Conservation (phyloP, 2,329 filamentous ascomycete genomes). For the Magnaporthiopsis rhizophila region DNA sequence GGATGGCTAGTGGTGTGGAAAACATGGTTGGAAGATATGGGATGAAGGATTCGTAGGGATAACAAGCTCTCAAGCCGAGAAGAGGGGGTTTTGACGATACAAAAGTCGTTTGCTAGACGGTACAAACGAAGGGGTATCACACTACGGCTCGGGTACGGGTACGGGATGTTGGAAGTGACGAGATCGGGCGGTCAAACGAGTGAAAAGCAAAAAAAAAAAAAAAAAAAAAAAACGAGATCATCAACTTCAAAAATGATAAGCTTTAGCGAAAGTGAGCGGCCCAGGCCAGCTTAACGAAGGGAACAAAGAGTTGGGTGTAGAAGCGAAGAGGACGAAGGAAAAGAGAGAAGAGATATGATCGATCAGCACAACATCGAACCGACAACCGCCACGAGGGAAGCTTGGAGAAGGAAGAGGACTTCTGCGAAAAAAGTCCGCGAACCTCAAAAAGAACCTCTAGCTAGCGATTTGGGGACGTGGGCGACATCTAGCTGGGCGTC, state of each 20-base stretch:
- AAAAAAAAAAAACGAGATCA: background rate
- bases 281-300: background rate
- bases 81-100: background rate
- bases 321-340: background rate
- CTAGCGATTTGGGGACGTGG: no score
- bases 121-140: background rate
- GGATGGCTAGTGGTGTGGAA: background rate
- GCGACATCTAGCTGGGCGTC: no score
- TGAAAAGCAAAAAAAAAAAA: background rate
- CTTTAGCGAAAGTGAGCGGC: background rate
- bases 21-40: conserved; percentile 1
- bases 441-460: background rate
- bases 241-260: background rate
- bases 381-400: background rate
- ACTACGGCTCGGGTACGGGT: background rate
- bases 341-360: background rate
- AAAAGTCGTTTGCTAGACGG: background rate
- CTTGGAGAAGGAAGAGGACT: no score
- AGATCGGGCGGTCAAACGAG: background rate
- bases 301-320: background rate
- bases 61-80: background rate
- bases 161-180: background rate
- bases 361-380: background rate
- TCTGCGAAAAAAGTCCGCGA: no score
- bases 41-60: background rate